Percentiles rank a stretch among this genome's conserved stretches.
Evolutionary conservation across 345 rosid species (phyloP).

Genomic region (Turritis glabra): DNA sequence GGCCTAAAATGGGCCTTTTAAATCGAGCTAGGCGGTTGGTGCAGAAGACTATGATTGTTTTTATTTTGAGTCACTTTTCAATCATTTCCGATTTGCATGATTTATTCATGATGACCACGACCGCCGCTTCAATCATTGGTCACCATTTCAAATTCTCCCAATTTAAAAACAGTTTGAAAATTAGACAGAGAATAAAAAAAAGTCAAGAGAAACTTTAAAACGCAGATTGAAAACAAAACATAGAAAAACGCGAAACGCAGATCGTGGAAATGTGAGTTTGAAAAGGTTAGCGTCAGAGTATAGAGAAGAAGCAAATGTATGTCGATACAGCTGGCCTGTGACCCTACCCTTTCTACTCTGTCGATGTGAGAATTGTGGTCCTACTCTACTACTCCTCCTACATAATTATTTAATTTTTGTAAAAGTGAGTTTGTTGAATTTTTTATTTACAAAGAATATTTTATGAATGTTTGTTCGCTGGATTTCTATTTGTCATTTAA

Average conservation of each 20-base stretch:
- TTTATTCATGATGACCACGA: constrained; percentile 44
- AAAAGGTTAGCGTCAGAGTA: constrained; percentile 24
- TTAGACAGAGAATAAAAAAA: neutral
- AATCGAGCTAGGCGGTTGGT: constrained; percentile 14
- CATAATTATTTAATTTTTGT: neutral
- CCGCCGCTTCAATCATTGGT: constrained; percentile 42
- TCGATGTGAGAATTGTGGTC: constrained; percentile 37
- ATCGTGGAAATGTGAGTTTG: constrained; percentile 25
- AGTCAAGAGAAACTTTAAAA: constrained; percentile 27
- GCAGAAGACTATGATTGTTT: constrained; percentile 6
- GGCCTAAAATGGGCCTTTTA: constrained; percentile 16
- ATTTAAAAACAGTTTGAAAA: neutral
- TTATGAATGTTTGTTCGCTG: constrained; percentile 45
- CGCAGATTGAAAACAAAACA: constrained; percentile 3
- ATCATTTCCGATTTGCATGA: constrained; percentile 40
- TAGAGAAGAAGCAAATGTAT: constrained; percentile 31
- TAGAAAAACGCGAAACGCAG: constrained; percentile 38
- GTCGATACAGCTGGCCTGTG: constrained; percentile 40
- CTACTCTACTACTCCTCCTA: too few relatives aligned
- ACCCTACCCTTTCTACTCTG: constrained; percentile 39
- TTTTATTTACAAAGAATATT: constrained; percentile 31
- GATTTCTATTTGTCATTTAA: constrained; percentile 38
- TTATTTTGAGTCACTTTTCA: constrained; percentile 30
- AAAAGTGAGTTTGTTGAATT: constrained; percentile 28
- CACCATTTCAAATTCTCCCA: constrained; percentile 14